Evolutionary conservation across 1,284 basidiomycete species (phyloP).

Genomic region (Entoloma clypeatum): DNA sequence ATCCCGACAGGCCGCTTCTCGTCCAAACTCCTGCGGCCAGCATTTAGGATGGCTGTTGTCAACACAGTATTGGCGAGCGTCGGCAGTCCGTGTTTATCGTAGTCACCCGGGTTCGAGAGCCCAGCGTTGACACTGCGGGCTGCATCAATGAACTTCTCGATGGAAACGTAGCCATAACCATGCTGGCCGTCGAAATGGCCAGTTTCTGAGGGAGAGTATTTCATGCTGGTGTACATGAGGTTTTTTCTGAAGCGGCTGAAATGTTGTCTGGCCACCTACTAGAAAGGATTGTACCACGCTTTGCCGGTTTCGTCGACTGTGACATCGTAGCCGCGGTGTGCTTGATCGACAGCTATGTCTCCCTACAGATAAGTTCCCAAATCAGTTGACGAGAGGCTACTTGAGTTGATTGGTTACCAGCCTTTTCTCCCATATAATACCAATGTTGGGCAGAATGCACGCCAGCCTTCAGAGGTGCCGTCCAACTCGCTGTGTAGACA

Average conservation of each 20-base stretch:
- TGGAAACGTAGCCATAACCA: conserved; percentile 87
- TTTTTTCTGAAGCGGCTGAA: too few species aligned
- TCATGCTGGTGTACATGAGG: conserved; percentile 65
- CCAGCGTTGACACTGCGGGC: conserved; percentile 75
- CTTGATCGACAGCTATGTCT: conserved; percentile 89
- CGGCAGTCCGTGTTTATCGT: conserved; percentile 77
- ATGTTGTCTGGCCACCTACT: too few species aligned
- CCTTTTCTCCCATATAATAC: conserved; percentile 93
- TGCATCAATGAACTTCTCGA: conserved; percentile 89
- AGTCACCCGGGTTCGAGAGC: conserved; percentile 60
- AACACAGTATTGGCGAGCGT: conserved; percentile 87
- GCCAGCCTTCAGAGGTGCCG: conserved; percentile 72
- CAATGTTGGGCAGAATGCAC: conserved; percentile 88
- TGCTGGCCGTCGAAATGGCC: conserved; percentile 92
- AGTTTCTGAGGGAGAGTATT: conserved; percentile 87
- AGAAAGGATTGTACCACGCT: conserved; percentile 86
- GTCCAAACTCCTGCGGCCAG: conserved; percentile 85
- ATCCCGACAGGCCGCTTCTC: conserved; percentile 82
- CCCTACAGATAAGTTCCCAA: conserved; percentile 56
- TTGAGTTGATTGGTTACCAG: conserved; percentile 23
- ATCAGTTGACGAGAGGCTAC: too few species aligned
- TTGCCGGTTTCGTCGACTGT: conserved; percentile 82
- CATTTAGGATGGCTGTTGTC: conserved; percentile 89
- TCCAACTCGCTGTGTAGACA: conserved; percentile 92
- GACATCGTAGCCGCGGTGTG: conserved; percentile 88